phyloP scores from a whole-genome alignment of 352 stramenopile species.

The Pilasporangium apinafurcum region DNA sequence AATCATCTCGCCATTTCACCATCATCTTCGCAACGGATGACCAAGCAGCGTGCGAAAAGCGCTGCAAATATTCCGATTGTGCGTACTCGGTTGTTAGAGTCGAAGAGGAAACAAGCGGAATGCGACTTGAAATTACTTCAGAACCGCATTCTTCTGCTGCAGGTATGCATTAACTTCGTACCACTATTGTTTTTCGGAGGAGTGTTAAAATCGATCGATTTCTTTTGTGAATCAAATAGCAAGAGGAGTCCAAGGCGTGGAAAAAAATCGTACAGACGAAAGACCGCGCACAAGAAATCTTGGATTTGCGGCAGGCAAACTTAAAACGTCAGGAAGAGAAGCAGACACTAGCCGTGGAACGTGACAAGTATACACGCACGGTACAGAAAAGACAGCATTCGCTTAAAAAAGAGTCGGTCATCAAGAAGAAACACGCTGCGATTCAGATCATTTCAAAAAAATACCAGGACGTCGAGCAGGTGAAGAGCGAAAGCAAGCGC shows the following conservation, averaged over 20 bases:
- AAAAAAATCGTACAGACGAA: slow-evolving; percentile 79
- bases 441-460: slow-evolving; percentile 74
- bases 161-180: slow-evolving; percentile 17
- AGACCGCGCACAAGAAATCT: slow-evolving; percentile 61
- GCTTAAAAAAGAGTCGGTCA: slow-evolving; percentile 64
- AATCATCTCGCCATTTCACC: too few species aligned
- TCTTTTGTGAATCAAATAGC: slow-evolving; percentile 8
- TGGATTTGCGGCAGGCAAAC: slow-evolving; percentile 49
- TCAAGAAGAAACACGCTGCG: slow-evolving; percentile 69
- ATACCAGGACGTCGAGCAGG: slow-evolving; percentile 67
- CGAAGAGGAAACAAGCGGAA: slow-evolving; percentile 67
- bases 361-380: slow-evolving; percentile 31
- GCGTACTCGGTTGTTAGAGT: slow-evolving; percentile 45
- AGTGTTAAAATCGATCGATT: too few species aligned
- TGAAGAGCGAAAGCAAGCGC: slow-evolving; percentile 61
- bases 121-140: slow-evolving; percentile 68
- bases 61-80: slow-evolving; percentile 40
- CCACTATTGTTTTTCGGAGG: too few species aligned
- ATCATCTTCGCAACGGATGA: background rate
- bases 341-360: slow-evolving; percentile 25
- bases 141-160: slow-evolving; percentile 60
- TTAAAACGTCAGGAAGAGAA: slow-evolving; percentile 43
- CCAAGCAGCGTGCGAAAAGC: slow-evolving; percentile 23
- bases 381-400: slow-evolving; percentile 51
- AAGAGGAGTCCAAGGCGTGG: slow-evolving; percentile 71